These are phyloP conservation scores for Pholiota conissans DNA, from an alignment of 768 basidiomycete genomes.

Conservation along the genomic window DNA sequence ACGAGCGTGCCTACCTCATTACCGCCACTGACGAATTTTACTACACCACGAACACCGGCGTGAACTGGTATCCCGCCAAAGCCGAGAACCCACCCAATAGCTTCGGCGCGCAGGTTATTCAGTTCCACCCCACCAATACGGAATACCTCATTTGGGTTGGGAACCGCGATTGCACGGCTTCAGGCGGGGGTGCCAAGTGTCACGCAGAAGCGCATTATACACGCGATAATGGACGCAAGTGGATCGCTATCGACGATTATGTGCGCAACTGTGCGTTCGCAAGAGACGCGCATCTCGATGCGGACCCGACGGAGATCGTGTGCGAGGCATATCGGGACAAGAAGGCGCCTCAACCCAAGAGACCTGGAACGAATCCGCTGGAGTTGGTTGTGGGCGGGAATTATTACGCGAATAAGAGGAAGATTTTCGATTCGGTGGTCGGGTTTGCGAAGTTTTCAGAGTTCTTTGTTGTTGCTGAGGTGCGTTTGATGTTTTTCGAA, in stretches of 20 bases:
- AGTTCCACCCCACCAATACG: conserved; percentile 78
- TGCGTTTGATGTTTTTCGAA: conserved; percentile 36
- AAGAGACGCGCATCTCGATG: conserved; percentile 69
- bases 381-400: conserved; percentile 76
- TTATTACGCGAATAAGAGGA: conserved; percentile 71
- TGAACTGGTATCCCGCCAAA: conserved; percentile 56
- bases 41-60: conserved; percentile 84
- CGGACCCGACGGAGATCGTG: conserved; percentile 86
- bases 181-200: conserved; percentile 45
- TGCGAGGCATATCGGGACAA: conserved; percentile 90
- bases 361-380: conserved; percentile 63
- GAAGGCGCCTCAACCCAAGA: conserved; percentile 65
- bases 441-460: conserved; percentile 98
- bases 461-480: conserved; percentile 94
- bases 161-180: conserved; percentile 57
- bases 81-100: conserved; percentile 78
- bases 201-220: conserved; percentile 76
- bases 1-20: conserved; percentile 89
- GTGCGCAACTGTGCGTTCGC: conserved; percentile 94
- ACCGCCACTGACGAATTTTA: conserved; percentile 63
- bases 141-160: conserved; percentile 93
- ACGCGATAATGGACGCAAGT: conserved; percentile 72
- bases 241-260: conserved; percentile 80
- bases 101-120: conserved; percentile 73
- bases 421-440: conserved; percentile 83